These are phyloP conservation scores for Yarrowia bubula DNA, from an alignment of 805 yeast genomes.

Conservation along the genomic window DNA sequence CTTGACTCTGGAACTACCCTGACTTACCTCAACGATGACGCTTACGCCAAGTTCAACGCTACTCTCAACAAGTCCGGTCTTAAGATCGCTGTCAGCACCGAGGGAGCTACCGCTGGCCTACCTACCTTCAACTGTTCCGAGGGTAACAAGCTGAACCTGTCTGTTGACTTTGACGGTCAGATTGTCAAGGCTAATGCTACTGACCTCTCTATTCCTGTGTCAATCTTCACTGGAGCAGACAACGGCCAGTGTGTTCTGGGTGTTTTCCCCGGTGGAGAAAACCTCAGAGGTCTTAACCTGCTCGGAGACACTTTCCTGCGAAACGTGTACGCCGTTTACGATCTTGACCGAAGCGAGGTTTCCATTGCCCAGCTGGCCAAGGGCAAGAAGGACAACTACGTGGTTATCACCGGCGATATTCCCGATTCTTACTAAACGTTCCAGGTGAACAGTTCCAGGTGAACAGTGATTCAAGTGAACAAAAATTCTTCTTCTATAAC, in stretches of 20 bases:
- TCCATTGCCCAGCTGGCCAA: slow-evolving; percentile 10
- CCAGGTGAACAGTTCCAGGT: too few relatives aligned
- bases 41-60: neutral
- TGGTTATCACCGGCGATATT: neutral
- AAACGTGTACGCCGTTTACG: neutral
- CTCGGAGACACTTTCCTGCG: neutral
- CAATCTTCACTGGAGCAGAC: neutral
- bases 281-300: slow-evolving; percentile 15
- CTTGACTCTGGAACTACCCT: neutral
- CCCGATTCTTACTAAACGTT: neutral
- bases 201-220: neutral
- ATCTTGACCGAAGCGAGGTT: slow-evolving; percentile 32
- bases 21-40: neutral
- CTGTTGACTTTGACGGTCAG: slow-evolving; percentile 52
- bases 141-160: neutral
- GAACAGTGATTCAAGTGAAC: too few relatives aligned
- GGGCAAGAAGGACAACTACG: neutral
- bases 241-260: neutral
- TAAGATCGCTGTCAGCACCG: neutral
- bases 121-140: slow-evolving; percentile 35
- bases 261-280: neutral
- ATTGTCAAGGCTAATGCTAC: neutral
- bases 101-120: neutral
- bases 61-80: slow-evolving; percentile 39
- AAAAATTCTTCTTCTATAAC: too few relatives aligned